Conservation (phyloP, 176 grass and related monocot species). For the Rhynchospora breviuscula region DNA sequence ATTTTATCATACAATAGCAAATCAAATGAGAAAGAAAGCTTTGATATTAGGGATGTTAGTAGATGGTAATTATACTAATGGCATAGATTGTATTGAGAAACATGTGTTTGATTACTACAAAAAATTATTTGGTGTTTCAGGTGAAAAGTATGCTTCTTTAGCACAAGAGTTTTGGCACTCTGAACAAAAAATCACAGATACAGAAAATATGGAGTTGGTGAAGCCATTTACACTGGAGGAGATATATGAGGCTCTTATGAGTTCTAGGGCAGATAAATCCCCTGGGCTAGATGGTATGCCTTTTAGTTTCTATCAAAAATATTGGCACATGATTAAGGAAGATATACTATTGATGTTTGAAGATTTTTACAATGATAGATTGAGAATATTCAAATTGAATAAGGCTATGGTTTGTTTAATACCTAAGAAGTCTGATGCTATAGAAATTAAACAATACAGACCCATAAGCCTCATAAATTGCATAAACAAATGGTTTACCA, state of each 20-base stretch:
- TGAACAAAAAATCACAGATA: background rate
- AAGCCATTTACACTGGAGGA: background rate
- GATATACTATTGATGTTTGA: background rate
- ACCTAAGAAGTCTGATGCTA: background rate
- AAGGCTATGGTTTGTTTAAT: background rate
- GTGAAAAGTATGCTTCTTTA: background rate
- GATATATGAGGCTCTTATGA: background rate
- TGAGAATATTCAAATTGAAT: background rate
- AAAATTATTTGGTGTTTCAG: background rate
- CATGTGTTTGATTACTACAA: background rate
- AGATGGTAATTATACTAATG: background rate
- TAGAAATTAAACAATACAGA: background rate
- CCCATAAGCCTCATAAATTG: background rate
- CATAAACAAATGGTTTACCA: background rate
- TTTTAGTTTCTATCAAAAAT: background rate
- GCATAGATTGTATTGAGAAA: fast-evolving
- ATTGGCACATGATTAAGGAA: background rate
- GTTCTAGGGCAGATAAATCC: too few species aligned
- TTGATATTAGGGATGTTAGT: background rate
- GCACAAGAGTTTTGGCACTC: background rate
- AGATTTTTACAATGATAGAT: background rate
- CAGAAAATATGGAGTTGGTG: background rate
- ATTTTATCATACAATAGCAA: background rate
- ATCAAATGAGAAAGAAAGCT: background rate
- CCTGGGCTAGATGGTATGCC: background rate